These are phyloP conservation scores for Paramecium octaurelia DNA, from an alignment of 73 alveolate genomes.

Conservation along the genomic window DNA sequence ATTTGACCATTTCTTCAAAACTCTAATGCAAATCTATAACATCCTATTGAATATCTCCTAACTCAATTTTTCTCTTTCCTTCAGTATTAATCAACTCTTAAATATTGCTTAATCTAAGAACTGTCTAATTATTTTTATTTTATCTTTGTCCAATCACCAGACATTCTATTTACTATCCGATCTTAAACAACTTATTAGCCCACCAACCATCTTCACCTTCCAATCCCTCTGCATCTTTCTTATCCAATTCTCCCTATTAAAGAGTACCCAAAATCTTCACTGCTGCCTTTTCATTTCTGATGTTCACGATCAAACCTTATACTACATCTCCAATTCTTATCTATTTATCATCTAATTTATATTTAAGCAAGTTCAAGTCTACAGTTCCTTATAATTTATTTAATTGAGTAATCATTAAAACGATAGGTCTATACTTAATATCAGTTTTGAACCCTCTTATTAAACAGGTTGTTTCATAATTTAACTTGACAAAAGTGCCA, in stretches of 20 bases:
- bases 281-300: constrained; percentile 17
- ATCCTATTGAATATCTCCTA: not conserved
- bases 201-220: constrained; percentile 54
- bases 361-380: not conserved
- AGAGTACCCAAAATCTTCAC: constrained; percentile 27
- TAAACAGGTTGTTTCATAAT: constrained; percentile 18
- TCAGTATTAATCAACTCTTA: constrained; percentile 11
- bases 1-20: constrained; percentile 20
- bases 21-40: not conserved
- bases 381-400: constrained; percentile 9
- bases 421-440: not conserved
- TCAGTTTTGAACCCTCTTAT: not conserved
- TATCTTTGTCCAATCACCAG: constrained; percentile 15
- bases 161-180: not conserved
- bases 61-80: constrained; percentile 21
- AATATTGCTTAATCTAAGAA: not conserved
- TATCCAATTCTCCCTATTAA: constrained; percentile 25
- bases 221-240: constrained; percentile 41
- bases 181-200: constrained; percentile 42
- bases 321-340: constrained; percentile 22
- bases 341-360: not conserved
- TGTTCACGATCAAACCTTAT: not conserved
- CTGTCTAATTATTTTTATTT: not conserved
- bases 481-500: constrained; percentile 38
- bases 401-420: constrained; percentile 22